Base-by-base conservation (phyloP, 2,329 filamentous ascomycete species). In the Talaromyces sp. region DNA sequence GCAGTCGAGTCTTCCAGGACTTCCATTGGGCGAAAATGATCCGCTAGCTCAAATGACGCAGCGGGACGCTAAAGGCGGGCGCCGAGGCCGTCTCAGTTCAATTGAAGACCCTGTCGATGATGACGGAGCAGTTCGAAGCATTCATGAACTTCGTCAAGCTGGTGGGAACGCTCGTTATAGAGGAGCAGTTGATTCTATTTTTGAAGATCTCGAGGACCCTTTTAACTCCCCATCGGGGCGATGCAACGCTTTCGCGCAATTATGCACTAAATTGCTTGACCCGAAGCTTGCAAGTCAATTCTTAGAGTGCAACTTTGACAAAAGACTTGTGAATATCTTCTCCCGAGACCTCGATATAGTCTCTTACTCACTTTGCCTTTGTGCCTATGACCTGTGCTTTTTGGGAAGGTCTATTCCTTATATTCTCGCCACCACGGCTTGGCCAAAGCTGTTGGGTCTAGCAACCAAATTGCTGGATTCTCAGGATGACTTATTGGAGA, bases 271-370 rank as follows among this genome's bases (percentile, higher is more conserved):
- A 58, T 70, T 86, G 51, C 60, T 73, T 3, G 78, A 78, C 33
- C 45, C 66, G 19, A 63, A 65, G n/a, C 73, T 75, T 49, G 62
- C 65, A 29, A 66, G 64, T n/a, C 70, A 72, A 27, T 91, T 96
- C 63, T 80, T 88, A 17, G 86, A 91, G 56, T 86, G 90, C 60
- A 84, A 85, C 6, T 84, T 88, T 51, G 88, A 90, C 56, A 81
- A 85, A 49, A 82, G 82, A 27, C 77, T 97, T 14, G 82, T 91
- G 47, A 78, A 82, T 40, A 81, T 83, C 37, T 77, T 89, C 9
- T 80, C 78, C 1, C 76, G 78, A 44, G 83, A 87, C 63, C 72
- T 78, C 1, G 88, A 91, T 65, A 59, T 67, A 32, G 53, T 75
- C 16, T 67, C 66, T 19, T 54, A 58, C 13, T 66, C 67, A 13